Base-by-base conservation (phyloP, 2,329 filamentous ascomycete genomes). In the Tolypocladium amazonense region DNA sequence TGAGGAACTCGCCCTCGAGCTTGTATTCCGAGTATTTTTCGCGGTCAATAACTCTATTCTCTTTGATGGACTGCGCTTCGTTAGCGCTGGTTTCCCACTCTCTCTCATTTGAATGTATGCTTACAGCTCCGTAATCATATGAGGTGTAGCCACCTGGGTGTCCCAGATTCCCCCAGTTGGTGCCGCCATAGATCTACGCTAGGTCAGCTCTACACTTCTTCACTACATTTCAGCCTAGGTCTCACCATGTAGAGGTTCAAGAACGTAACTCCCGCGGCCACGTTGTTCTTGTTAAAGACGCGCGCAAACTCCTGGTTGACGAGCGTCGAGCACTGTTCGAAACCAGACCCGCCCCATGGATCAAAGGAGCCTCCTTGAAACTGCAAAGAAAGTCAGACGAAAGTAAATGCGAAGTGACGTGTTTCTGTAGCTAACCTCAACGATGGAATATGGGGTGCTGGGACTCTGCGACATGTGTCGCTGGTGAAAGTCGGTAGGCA, bases 21-120 rank as follows among this genome's bases (percentile, higher is more conserved):
- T 93, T 94, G 33, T 89, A 77, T 70, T 94, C 89, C 50, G 85
- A 87, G 70, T 91, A 93, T 70, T 93, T 93, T 68, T 92, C 88
- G 2, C 88, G 81, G 35, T 79, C 74, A 3, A 93, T 76, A 1
- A 81, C 81, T 30, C 89, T 81, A 50, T 89, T 85, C 68, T 94
- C 90, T 1, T 81, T 79, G 58, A 93, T 90, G 53, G 63, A 62
- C 8, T 71, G 41, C 41, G n/a, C 3, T 1, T 9, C 7, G 45
- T 50, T 15, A 53, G 43, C 50, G 3, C 47, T 12, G 2, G 20
- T 23, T 7, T 6, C 30, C 50, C 11, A 23, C 18, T 11, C 11
- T 33, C 20, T 37, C 11, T 11, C 15, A n/a, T 7, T 59, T 8
- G 14, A 4, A 23, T 25, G 1, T 20, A 15, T 4, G 65, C 76